phyloP scores from a whole-genome alignment of 2,329 filamentous ascomycete species.

The Metarhizium brunneum region DNA sequence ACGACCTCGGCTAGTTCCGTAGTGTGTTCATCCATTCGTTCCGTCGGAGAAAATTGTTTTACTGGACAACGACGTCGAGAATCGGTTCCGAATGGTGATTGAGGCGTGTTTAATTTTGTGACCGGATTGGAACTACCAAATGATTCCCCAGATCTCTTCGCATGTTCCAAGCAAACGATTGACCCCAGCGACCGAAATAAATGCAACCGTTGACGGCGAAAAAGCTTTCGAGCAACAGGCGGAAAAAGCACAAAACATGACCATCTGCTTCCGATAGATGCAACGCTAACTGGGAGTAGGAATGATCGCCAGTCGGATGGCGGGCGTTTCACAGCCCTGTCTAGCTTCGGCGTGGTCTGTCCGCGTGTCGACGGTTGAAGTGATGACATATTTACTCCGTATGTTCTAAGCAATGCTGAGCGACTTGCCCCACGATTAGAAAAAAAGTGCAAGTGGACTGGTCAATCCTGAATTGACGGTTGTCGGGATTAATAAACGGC shows the following conservation, averaged over 20 bases:
- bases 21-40: background rate
- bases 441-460: too few species aligned
- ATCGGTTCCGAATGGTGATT: background rate
- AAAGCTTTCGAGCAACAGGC: background rate
- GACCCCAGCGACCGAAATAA: background rate
- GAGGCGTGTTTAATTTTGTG: background rate
- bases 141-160: too few species aligned
- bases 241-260: background rate
- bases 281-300: background rate
- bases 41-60: too few species aligned
- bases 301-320: conserved; percentile 2
- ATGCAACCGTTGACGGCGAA: background rate
- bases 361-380: too few species aligned
- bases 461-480: too few species aligned
- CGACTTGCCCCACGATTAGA: too few species aligned
- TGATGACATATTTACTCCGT: too few species aligned
- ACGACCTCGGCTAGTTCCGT: background rate
- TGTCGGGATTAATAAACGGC: too few species aligned
- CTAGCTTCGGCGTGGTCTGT: conserved; percentile 5
- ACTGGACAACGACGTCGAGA: background rate
- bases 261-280: background rate
- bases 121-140: too few species aligned
- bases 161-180: too few species aligned
- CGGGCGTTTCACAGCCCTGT: conserved; percentile 13
- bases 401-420: too few species aligned